Conservation (phyloP, 2,329 filamentous ascomycete genomes). For the Stachybotrys chartarum region DNA sequence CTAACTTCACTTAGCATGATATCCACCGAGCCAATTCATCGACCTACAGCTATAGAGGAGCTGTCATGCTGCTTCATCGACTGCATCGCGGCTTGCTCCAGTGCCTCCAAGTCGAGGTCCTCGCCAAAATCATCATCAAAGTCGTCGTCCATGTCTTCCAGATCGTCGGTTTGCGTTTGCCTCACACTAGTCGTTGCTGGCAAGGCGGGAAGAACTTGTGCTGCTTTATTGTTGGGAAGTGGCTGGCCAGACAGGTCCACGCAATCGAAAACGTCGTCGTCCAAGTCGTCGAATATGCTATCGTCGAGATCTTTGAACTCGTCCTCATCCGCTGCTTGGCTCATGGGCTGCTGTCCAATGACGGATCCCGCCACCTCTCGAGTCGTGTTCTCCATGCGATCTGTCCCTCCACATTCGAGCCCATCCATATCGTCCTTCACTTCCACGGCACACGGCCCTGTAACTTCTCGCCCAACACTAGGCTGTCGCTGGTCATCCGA, state of each 20-base stretch:
- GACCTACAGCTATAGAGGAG: slow-evolving; percentile 29
- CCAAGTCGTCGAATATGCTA: slow-evolving; percentile 55
- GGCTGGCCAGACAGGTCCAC: slow-evolving; percentile 22
- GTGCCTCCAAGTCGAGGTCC: slow-evolving; percentile 72
- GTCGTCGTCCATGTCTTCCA: slow-evolving; percentile 14
- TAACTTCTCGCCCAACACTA: neutral
- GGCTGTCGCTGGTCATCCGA: neutral
- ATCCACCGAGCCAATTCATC: slow-evolving; percentile 2
- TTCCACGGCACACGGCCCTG: neutral
- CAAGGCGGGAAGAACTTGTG: neutral
- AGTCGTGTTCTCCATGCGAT: neutral
- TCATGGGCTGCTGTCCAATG: neutral
- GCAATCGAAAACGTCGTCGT: slow-evolving; percentile 51
- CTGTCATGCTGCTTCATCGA: slow-evolving; percentile 31
- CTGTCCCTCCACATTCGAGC: neutral
- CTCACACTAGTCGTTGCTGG: neutral
- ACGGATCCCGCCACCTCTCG: neutral
- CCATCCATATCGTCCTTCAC: neutral
- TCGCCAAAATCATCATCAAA: slow-evolving; percentile 49
- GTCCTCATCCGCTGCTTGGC: slow-evolving; percentile 28
- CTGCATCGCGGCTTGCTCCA: slow-evolving; percentile 67
- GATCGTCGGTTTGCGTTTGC: neutral
- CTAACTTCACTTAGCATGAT: slow-evolving; percentile 36
- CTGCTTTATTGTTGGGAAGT: neutral
- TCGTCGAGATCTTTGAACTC: slow-evolving; percentile 56